These are phyloP conservation scores for Limtongia smithiae DNA, from an alignment of 805 yeast genomes.

Conservation along the genomic window DNA sequence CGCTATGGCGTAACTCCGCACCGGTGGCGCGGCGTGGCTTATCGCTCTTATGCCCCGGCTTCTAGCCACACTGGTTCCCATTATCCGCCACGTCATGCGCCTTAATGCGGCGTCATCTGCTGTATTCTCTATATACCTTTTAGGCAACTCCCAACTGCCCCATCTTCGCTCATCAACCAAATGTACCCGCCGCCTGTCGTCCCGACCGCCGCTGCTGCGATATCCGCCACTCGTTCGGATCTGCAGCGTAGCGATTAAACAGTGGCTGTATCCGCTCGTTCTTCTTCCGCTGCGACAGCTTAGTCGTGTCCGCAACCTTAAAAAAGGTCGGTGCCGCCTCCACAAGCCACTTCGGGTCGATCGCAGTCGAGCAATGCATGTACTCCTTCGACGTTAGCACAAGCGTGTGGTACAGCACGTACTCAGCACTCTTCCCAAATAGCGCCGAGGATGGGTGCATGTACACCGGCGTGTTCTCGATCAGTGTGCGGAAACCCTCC, in stretches of 20 bases:
- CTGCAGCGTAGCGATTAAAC: constrained; percentile 54
- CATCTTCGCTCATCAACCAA: constrained; percentile 28
- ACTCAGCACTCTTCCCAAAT: constrained; percentile 70
- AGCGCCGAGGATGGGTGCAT: constrained; percentile 85
- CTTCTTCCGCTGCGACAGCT: constrained; percentile 50
- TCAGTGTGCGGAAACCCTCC: constrained; percentile 44
- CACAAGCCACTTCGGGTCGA: constrained; percentile 66
- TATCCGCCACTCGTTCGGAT: constrained; percentile 73
- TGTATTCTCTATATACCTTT: too few species aligned
- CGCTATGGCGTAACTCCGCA: background rate
- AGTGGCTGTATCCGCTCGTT: constrained; percentile 71
- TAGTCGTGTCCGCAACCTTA: constrained; percentile 53
- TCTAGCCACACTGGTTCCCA: too few species aligned
- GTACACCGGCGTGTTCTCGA: constrained; percentile 47
- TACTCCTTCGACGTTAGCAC: constrained; percentile 83
- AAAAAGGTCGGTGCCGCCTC: constrained; percentile 78
- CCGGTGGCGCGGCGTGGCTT: too few species aligned
- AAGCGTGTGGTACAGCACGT: constrained; percentile 75
- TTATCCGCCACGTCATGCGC: too few species aligned
- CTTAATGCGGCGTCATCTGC: too few species aligned
- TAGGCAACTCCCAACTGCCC: too few species aligned
- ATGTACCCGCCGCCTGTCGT: constrained; percentile 26
- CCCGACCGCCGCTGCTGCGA: constrained; percentile 42
- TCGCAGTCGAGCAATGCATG: constrained; percentile 71
- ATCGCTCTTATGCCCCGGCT: too few species aligned